Evolutionary conservation across 2,329 filamentous ascomycete genomes (phyloP).

Genomic region (Colletotrichum orbiculare): DNA sequence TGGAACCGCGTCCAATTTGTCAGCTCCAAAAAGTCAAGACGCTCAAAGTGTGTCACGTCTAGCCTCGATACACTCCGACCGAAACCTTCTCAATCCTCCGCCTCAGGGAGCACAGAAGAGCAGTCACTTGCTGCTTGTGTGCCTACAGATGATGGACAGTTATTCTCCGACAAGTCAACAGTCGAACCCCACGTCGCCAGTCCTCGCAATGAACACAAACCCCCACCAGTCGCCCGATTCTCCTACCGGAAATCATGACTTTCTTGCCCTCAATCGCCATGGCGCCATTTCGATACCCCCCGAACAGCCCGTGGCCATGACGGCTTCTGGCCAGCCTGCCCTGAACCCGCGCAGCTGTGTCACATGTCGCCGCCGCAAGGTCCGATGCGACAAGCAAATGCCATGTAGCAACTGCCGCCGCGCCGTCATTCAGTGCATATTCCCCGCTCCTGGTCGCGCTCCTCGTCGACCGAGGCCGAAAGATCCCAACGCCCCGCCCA

Average conservation of each 20-base stretch:
- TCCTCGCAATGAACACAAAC: conserved; percentile 15
- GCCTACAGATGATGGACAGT: conserved; percentile 17
- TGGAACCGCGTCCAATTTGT: conserved; percentile 16
- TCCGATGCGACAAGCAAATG: conserved; percentile 82
- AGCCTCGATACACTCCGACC: conserved; percentile 9
- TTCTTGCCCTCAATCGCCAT: conserved; percentile 28
- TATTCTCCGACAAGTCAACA: conserved; percentile 29
- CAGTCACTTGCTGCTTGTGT: neutral
- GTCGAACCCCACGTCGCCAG: conserved; percentile 27
- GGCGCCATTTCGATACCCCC: conserved; percentile 34
- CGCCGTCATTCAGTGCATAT: conserved; percentile 77
- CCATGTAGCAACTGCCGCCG: conserved; percentile 81
- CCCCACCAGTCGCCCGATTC: conserved; percentile 33
- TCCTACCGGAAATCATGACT: conserved; percentile 26
- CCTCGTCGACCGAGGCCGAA: conserved; percentile 74
- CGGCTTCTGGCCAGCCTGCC: conserved; percentile 43
- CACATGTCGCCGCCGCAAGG: conserved; percentile 68
- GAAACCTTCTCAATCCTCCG: conserved; percentile 19
- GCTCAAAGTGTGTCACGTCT: conserved; percentile 22
- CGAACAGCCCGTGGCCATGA: conserved; percentile 36
- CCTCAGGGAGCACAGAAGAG: no score
- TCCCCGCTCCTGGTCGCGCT: conserved; percentile 78
- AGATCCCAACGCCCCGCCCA: conserved; percentile 70
- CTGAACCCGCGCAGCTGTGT: conserved; percentile 62
- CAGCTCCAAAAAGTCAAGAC: conserved; percentile 5